These are phyloP conservation scores for Alternaria conjuncta DNA, from an alignment of 2,329 filamentous ascomycete species.

Conservation along the genomic window DNA sequence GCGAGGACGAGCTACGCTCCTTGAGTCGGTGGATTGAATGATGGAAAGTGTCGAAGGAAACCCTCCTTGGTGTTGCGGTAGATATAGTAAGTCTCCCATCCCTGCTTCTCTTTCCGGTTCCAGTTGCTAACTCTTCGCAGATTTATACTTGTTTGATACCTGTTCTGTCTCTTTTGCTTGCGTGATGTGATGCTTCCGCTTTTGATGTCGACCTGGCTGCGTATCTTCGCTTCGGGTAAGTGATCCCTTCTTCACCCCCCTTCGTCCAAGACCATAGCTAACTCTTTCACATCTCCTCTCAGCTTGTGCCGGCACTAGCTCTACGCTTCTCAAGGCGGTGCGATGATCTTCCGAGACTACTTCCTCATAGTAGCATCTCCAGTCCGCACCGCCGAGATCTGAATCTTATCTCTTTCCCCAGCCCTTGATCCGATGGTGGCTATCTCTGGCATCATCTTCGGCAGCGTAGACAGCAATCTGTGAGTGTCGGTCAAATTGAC, in stretches of 20 bases:
- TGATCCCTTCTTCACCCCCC: background rate
- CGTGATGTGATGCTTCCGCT: background rate
- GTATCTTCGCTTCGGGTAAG: background rate
- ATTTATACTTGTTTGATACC: background rate
- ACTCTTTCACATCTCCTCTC: background rate
- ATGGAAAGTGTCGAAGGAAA: background rate
- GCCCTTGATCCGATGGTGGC: background rate
- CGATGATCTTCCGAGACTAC: background rate
- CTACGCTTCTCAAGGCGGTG: background rate
- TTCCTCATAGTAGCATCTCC: background rate
- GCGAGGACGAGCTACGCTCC: constrained; percentile 96
- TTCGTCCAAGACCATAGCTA: background rate
- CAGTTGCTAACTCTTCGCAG: background rate
- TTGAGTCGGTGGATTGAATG: constrained; percentile 67
- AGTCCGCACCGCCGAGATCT: background rate
- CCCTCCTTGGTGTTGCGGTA: background rate
- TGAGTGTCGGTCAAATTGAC: background rate
- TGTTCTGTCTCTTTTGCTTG: background rate
- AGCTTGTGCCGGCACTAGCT: background rate
- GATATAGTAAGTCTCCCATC: background rate
- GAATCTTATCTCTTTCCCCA: background rate
- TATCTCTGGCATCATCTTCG: background rate
- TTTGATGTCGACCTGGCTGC: background rate
- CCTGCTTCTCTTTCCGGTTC: background rate
- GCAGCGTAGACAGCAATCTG: background rate